Percentiles rank a stretch among this genome's conserved stretches.
Evolutionary conservation across 139 green algal species (phyloP).

Genomic region (Tetradesmus lagerheimii): DNA sequence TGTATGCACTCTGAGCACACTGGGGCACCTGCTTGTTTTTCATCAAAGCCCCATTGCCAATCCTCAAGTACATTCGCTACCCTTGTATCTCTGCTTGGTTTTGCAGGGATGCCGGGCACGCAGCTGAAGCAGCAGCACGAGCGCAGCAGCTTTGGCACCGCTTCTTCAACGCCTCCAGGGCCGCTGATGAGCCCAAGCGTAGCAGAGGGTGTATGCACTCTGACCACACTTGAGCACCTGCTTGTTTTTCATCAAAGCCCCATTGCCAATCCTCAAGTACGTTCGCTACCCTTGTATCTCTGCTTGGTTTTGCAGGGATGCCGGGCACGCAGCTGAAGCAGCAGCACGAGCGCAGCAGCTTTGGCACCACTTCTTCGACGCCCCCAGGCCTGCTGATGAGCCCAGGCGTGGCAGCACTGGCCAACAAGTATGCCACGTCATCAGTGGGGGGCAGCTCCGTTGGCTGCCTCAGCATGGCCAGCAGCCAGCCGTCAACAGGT

Average conservation of each 20-base stretch:
- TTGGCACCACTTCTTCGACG: slow-evolving; percentile 36
- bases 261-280: too few species aligned
- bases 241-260: too few species aligned
- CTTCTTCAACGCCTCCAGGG: slow-evolving; percentile 28
- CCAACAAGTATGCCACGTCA: slow-evolving; percentile 43
- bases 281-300: too few species aligned
- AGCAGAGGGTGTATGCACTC: too few species aligned
- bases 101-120: not conserved
- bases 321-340: not conserved
- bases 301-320: too few species aligned
- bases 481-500: slow-evolving; percentile 26
- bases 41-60: too few species aligned
- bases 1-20: too few species aligned
- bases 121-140: not conserved
- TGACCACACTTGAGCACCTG: too few species aligned
- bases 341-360: not conserved
- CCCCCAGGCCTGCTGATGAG: slow-evolving; percentile 34
- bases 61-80: too few species aligned
- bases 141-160: slow-evolving; percentile 18
- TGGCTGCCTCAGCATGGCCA: not conserved
- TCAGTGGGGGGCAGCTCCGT: slow-evolving; percentile 20
- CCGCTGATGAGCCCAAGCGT: slow-evolving; percentile 35
- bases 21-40: too few species aligned
- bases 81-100: too few species aligned
- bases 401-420: slow-evolving; percentile 38